These are phyloP conservation scores for Hypocrella siamensis DNA, from an alignment of 2,329 filamentous ascomycete genomes.

Conservation along the genomic window DNA sequence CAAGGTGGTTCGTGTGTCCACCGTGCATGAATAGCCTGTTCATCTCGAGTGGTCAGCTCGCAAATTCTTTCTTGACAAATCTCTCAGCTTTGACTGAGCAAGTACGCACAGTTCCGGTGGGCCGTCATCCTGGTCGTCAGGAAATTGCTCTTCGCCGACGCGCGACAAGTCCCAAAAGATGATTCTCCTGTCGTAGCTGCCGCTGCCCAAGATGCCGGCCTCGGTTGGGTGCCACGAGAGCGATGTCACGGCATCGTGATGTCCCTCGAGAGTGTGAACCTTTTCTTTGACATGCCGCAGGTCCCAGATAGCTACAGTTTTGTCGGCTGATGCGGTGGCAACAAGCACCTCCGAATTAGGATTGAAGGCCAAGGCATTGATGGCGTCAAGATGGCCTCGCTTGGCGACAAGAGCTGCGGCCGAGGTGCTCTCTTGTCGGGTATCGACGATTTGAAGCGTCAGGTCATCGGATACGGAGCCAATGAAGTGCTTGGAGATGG, in stretches of 20 bases:
- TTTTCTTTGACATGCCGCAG: conserved; percentile 80
- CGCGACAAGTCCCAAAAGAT: conserved; percentile 93
- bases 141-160: conserved; percentile 85
- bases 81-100: conserved; percentile 19
- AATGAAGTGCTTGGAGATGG: conserved; percentile 68
- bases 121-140: conserved; percentile 89
- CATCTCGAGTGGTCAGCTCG: conserved; percentile 1
- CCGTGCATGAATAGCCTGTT: conserved; percentile 79
- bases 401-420: conserved; percentile 53
- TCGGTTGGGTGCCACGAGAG: conserved; percentile 92
- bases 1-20: conserved; percentile 90
- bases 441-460: conserved; percentile 81
- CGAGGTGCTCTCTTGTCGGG: conserved; percentile 51
- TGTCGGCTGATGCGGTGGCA: conserved; percentile 87
- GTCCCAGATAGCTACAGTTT: conserved; percentile 92
- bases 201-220: conserved; percentile 74
- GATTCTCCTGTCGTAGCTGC: conserved; percentile 82
- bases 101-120: conserved; percentile 90
- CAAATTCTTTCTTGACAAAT: not conserved
- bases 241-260: conserved; percentile 79
- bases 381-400: conserved; percentile 74
- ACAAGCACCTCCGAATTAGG: conserved; percentile 79
- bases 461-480: conserved; percentile 92
- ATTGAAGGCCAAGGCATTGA: conserved; percentile 94
- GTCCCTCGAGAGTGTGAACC: conserved; percentile 77